Evolutionary conservation across 352 stramenopile genomes (phyloP).

Genomic region (Thalassiosira mediterranea): DNA sequence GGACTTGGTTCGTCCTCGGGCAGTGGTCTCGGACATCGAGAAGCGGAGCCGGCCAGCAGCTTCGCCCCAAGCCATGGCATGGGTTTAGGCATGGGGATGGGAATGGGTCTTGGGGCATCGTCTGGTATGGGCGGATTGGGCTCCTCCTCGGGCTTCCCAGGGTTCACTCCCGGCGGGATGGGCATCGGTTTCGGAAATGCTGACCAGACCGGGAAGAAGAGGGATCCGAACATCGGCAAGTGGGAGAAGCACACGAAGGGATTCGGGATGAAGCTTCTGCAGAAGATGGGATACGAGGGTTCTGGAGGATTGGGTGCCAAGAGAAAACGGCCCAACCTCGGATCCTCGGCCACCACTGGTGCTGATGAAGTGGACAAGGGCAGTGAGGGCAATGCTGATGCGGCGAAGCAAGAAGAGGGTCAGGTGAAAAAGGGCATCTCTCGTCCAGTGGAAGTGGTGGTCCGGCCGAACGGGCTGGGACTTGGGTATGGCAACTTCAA

Average conservation of each 20-base stretch:
- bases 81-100: not conserved
- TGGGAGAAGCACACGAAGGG: slow-evolving; percentile 97
- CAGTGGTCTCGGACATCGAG: not conserved
- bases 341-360: not conserved
- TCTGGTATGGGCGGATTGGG: slow-evolving; percentile 17
- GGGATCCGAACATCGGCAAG: slow-evolving; percentile 70
- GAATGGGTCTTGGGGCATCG: slow-evolving; percentile 4
- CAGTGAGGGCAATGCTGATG: not conserved
- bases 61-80: not conserved
- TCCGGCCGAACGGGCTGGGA: slow-evolving; percentile 90
- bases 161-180: slow-evolving; percentile 11
- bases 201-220: slow-evolving; percentile 27
- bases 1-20: not conserved
- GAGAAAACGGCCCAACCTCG: slow-evolving; percentile 13
- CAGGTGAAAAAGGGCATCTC: slow-evolving; percentile 88
- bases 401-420: slow-evolving; percentile 10
- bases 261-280: slow-evolving; percentile 93
- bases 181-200: not conserved
- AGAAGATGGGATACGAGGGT: slow-evolving; percentile 93
- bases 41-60: not conserved
- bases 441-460: slow-evolving; percentile 91
- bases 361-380: slow-evolving; percentile 1
- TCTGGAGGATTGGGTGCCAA: slow-evolving; percentile 89
- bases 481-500: slow-evolving; percentile 94
- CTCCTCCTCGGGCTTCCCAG: slow-evolving; percentile 9